Conservation (phyloP, 164 flowering plant genomes). For the Hamamelis virginiana region DNA sequence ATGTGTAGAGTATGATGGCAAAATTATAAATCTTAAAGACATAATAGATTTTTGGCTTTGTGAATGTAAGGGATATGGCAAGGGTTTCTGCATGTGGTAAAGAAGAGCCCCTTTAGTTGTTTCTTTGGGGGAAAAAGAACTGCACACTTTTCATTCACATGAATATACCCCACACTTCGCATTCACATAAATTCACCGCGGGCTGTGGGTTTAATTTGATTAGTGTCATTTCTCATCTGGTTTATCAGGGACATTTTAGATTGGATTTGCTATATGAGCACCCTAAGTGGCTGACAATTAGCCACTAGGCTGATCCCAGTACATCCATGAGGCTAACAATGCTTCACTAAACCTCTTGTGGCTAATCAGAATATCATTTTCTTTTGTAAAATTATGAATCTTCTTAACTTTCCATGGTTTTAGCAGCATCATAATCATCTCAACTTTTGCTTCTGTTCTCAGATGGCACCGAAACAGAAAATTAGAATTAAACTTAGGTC, state of each 20-base stretch:
- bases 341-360: no score
- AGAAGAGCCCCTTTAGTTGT: no score
- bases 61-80: not conserved
- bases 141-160: no score
- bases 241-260: not conserved
- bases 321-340: no score
- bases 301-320: no score
- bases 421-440: not conserved
- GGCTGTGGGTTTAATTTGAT: not conserved
- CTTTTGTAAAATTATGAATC: no score
- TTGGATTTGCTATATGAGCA: not conserved
- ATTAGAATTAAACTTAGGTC: constrained; percentile 92
- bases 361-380: no score
- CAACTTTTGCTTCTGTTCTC: constrained; percentile 14
- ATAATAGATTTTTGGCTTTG: not conserved
- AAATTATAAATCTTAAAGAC: not conserved
- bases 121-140: no score
- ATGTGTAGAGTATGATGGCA: not conserved
- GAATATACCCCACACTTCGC: no score
- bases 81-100: no score
- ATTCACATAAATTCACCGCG: not conserved
- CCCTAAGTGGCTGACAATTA: no score
- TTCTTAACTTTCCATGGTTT: not conserved
- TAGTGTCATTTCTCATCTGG: not conserved
- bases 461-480: constrained; percentile 91